Evolutionary conservation across 2,329 filamentous ascomycete genomes (phyloP).

Genomic region (Neoascochyta sp.): DNA sequence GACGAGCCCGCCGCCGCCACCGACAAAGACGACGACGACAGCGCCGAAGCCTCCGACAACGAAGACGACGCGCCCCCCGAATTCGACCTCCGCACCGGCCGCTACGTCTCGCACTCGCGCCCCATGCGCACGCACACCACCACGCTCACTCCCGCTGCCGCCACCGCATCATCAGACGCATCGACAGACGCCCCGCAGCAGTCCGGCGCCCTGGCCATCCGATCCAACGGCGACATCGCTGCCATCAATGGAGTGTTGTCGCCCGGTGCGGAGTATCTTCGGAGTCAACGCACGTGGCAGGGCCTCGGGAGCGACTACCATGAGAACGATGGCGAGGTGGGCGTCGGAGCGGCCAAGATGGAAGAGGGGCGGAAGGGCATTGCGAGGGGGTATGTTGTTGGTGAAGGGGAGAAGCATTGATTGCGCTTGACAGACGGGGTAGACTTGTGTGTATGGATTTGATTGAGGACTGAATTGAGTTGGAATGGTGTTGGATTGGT

Average conservation of each 20-base stretch:
- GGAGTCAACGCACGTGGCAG: conserved; percentile 81
- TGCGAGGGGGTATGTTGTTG: conserved; percentile 81
- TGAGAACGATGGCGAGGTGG: conserved; percentile 53
- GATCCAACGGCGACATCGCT: conserved; percentile 67
- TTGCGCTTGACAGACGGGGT: too few species aligned
- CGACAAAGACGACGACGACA: conserved; percentile 25
- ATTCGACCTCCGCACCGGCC: conserved; percentile 86
- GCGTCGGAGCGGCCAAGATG: conserved; percentile 63
- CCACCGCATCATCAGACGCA: background rate
- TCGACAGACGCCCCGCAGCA: conserved; percentile 9
- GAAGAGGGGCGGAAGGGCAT: conserved; percentile 86
- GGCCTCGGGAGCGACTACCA: conserved; percentile 85
- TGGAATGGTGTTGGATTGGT: too few species aligned
- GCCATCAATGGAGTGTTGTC: conserved; percentile 83
- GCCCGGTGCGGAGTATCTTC: conserved; percentile 83
- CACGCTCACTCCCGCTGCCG: conserved; percentile 13
- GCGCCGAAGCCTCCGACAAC: conserved; percentile 62
- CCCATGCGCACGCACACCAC: conserved; percentile 54
- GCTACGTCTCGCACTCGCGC: conserved; percentile 72
- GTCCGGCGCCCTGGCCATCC: conserved; percentile 59
- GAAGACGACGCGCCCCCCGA: conserved; percentile 70
- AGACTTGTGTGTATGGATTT: too few species aligned
- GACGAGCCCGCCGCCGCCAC: conserved; percentile 51
- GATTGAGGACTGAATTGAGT: too few species aligned
- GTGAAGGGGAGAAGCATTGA: conserved; percentile 44